Evolutionary conservation across 140 eudicot genomes (phyloP), one percentile per base, ranked within the genome.

Genomic region (Stevia rebaudiana): DNA sequence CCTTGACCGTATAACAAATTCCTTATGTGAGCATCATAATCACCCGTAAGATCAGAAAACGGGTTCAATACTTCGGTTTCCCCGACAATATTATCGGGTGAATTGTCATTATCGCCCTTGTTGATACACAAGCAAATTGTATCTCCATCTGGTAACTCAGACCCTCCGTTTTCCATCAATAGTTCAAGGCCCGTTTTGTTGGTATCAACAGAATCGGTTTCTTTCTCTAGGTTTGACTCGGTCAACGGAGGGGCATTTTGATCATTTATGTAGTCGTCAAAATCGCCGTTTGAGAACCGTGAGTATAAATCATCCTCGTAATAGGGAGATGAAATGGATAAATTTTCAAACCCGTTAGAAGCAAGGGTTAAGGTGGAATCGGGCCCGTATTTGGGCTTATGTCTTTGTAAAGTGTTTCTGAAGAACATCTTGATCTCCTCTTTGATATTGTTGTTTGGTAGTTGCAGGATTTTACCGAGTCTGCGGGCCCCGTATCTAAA

Each of bases 1-100:
- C 82, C 65, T 68, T 83, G 95, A 62, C 90, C 88, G 48, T 81
- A 78, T 10, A 85, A 68, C 67, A 89, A 66, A 69, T 79, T 89
- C 80, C 97, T 74, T 42, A 89, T 61, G 30, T 85, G 94, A 48
- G 90, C 77, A 24, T 89, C 90, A 51, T 89, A 89, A 43, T 89
- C 97, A 60, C 97, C 97, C 19, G 65, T 76, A 41, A 89, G 95
- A 76, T 89, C 90, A 5, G 91, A 80, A 71, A 80, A 79, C 33
- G 88, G 90, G 71, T 89, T 81, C 68, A 74, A 65, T 3, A 72
- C 23, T 42, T 85, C 97, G 0, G 71, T 63, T 15, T 82, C 84
- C 56, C 73, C 82, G 6, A 48, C 68, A 59, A 55, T 51, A 56
- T 78, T 54, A 18, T 64, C 87, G 21, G 74, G 70, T 54, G 25